Conservation (phyloP, 352 stramenopile genomes). For the Globisporangium nagaii region DNA sequence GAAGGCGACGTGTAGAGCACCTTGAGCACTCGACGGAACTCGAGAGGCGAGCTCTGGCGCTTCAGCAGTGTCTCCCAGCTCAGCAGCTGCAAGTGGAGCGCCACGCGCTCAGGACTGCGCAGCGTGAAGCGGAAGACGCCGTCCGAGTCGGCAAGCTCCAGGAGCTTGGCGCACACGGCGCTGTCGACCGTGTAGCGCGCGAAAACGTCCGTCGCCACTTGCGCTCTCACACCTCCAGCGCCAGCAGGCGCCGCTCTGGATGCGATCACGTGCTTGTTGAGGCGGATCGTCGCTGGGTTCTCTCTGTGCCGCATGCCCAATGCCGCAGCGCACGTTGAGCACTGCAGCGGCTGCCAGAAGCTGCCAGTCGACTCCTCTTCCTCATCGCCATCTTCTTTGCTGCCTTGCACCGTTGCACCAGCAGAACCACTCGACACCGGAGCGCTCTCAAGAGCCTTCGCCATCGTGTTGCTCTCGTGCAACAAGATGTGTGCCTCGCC, state of each 20-base stretch:
- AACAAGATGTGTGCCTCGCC: conserved; percentile 61
- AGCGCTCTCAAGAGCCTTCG: background rate
- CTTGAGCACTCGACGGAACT: conserved; percentile 61
- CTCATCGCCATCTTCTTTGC: background rate
- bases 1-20: conserved; percentile 28
- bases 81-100: conserved; percentile 41
- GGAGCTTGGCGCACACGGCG: conserved; percentile 54
- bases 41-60: conserved; percentile 4
- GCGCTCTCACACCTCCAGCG: background rate
- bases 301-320: conserved; percentile 37
- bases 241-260: conserved; percentile 1
- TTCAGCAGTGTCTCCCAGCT: conserved; percentile 72
- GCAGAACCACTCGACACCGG: background rate
- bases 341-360: conserved; percentile 36
- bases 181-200: conserved; percentile 68
- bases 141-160: conserved; percentile 65
- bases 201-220: conserved; percentile 37
- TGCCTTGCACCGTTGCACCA: background rate
- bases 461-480: conserved; percentile 33
- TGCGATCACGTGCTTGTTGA: conserved; percentile 59
- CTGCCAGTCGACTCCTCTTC: conserved; percentile 19
- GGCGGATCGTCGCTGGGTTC: conserved; percentile 35
- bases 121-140: conserved; percentile 67
- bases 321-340: conserved; percentile 27
- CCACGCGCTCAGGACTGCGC: background rate